Conservation (phyloP, 345 rosid genomes). For the Abelmoschus esculentus region DNA sequence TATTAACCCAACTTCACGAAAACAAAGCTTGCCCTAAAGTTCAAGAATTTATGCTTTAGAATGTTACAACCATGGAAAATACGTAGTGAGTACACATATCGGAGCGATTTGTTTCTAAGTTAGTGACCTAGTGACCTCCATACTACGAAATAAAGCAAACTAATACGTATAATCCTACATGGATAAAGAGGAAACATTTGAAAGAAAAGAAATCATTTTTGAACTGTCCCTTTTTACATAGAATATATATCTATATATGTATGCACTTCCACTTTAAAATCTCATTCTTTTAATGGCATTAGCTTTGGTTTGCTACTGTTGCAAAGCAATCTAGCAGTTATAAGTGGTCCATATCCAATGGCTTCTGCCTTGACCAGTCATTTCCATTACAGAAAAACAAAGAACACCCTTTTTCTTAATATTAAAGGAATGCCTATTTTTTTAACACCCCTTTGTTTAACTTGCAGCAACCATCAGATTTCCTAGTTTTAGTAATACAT, state of each 20-base stretch:
- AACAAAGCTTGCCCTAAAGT: slow-evolving; percentile 21
- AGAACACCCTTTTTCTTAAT: slow-evolving; percentile 30
- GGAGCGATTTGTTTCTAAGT: no score
- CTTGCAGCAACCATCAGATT: not conserved
- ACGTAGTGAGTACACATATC: no score
- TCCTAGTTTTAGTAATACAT: not conserved
- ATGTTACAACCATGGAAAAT: no score
- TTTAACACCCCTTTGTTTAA: not conserved
- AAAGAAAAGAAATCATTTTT: no score
- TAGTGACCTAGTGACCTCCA: no score
- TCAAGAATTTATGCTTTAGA: slow-evolving; percentile 40
- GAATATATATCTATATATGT: no score
- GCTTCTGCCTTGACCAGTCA: slow-evolving; percentile 27
- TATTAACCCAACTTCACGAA: slow-evolving; percentile 6
- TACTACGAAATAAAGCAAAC: slow-evolving; percentile 30
- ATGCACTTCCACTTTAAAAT: not conserved
- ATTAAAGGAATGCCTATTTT: slow-evolving; percentile 27
- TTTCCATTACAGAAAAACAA: slow-evolving; percentile 14
- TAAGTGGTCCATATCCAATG: slow-evolving; percentile 19
- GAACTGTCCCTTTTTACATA: no score
- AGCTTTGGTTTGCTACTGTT: slow-evolving; percentile 25
- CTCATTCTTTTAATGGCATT: slow-evolving; percentile 25
- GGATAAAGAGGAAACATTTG: slow-evolving; percentile 15
- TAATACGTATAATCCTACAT: slow-evolving; percentile 14
- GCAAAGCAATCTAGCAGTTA: slow-evolving; percentile 23